A percentile compares a stretch with the other conserved stretches of the same genome.
Evolutionary conservation across 768 basidiomycete genomes (phyloP).

Genomic region (Calvatia gigantea): DNA sequence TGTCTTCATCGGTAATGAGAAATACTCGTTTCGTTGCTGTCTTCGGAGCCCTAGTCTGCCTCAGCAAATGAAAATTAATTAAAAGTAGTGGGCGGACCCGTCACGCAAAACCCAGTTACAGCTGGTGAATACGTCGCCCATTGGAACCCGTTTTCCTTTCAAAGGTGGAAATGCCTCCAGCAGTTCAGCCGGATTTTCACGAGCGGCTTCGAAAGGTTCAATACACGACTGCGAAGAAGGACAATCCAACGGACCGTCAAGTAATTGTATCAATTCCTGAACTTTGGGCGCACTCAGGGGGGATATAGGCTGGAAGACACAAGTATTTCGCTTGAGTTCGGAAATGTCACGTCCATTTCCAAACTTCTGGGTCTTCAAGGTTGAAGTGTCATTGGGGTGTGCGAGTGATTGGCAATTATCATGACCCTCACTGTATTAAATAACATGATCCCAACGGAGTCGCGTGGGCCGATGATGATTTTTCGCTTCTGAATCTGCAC

Average conservation of each 20-base stretch:
- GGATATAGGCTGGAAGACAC: constrained; percentile 71
- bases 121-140: constrained; percentile 88
- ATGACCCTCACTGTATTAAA: constrained; percentile 80
- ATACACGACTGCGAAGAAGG: neutral
- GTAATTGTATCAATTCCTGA: constrained; percentile 68
- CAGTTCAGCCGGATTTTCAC: constrained; percentile 58
- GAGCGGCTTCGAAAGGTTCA: constrained; percentile 38
- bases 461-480: constrained; percentile 83
- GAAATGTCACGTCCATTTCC: constrained; percentile 40
- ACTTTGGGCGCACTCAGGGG: constrained; percentile 80
- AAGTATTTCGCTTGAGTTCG: constrained; percentile 68
- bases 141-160: constrained; percentile 56
- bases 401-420: neutral
- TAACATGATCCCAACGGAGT: constrained; percentile 84
- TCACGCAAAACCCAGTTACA: constrained; percentile 89
- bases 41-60: constrained; percentile 65
- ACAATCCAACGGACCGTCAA: constrained; percentile 59
- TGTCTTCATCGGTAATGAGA: constrained; percentile 86
- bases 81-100: constrained; percentile 48
- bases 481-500: constrained; percentile 89
- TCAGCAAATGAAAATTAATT: neutral
- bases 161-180: constrained; percentile 62
- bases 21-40: constrained; percentile 92
- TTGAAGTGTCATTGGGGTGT: neutral
- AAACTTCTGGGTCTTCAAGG: constrained; percentile 38